phyloP scores from a whole-genome alignment of 2,329 filamentous ascomycete genomes.

The Microdochium trichocladiopsis region DNA sequence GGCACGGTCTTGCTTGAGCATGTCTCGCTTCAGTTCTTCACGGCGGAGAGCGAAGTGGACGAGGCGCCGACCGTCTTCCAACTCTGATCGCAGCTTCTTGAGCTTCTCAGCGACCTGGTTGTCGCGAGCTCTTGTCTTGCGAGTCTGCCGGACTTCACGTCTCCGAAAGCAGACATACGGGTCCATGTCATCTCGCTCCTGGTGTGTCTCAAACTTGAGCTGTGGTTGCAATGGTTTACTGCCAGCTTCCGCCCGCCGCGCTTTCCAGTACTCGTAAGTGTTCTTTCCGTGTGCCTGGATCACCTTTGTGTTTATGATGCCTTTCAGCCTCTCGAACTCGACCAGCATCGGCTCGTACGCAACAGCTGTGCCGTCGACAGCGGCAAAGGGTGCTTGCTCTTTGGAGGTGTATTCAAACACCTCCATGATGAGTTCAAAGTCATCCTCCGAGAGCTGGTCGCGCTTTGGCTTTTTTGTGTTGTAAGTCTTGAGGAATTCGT shows the following conservation, averaged over 20 bases:
- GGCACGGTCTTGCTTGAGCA: conserved; percentile 65
- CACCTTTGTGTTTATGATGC: conserved; percentile 34
- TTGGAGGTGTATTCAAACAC: conserved; percentile 86
- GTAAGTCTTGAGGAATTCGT: conserved; percentile 73
- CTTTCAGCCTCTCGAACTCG: background rate
- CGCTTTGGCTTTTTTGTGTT: conserved; percentile 66
- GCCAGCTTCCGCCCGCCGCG: conserved; percentile 55
- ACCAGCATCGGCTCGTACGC: conserved; percentile 63
- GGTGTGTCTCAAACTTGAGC: conserved; percentile 90
- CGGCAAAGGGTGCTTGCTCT: conserved; percentile 79
- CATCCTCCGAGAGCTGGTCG: conserved; percentile 72
- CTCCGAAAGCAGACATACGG: conserved; percentile 97
- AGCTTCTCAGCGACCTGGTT: conserved; percentile 92
- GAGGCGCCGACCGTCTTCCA: conserved; percentile 81
- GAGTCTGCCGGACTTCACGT: conserved; percentile 86
- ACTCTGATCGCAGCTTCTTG: conserved; percentile 81
- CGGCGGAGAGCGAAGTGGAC: conserved; percentile 72
- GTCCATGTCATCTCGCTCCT: conserved; percentile 91
- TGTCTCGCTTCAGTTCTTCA: conserved; percentile 71
- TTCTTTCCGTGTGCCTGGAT: conserved; percentile 57
- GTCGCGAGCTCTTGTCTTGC: conserved; percentile 91
- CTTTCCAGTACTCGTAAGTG: conserved; percentile 87
- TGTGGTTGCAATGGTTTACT: conserved; percentile 69
- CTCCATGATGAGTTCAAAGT: conserved; percentile 91
- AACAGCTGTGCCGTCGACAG: conserved; percentile 81